Evolutionary conservation across 2,329 filamentous ascomycete species (phyloP), one percentile per base, ranked within the genome.

Genomic region (Monilinia aucupariae): DNA sequence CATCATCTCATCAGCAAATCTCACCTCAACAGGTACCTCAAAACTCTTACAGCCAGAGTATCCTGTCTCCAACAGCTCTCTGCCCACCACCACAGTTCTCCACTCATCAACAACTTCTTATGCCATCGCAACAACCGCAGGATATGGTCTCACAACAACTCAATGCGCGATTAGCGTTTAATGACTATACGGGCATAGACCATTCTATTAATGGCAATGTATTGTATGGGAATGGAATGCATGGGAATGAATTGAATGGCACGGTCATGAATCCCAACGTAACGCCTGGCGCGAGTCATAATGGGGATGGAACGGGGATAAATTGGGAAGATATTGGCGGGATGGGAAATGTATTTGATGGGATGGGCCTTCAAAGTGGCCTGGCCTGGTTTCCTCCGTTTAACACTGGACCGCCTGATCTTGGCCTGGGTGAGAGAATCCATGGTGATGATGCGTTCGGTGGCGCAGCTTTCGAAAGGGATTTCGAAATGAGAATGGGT

Each of bases 331-430:
- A 62, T 56, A 39, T 62, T 15, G 60, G 60, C 13, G 43, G 30
- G 8, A 48, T 47, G 43, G 65, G 53, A 47, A 56, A 56, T 47
- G 39, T 30, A 10, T 56, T 32, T n/a, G 53, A 47, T 34, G n/a
- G 32, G 17, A 32, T 56, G 41, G 13, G 41, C n/a, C 27, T 56
- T 25, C 39, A 56, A n/a, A 32, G 45, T 3, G 39, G 27, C 13
- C 88, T 87, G 59, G 90, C 89, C 6, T 97, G 92, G 90, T 96
- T 96, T 75, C 86, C 96, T 79, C 91, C 92, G 1, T 96, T 96
- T 76, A 96, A 96, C 73, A 85, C 96, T 76, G 90, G 94, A 64
- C 90, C 91, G 25, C 86, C 89, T 0, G 83, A 85, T 63, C 75
- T 84, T 49, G 76, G 78, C 8, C 17, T 32, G 25, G 49, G 52